Percentiles rank a stretch among this genome's conserved stretches.
These are phyloP conservation scores for Aspergillus piperis DNA, from an alignment of 2,329 filamentous ascomycete species.

Conservation along the genomic window DNA sequence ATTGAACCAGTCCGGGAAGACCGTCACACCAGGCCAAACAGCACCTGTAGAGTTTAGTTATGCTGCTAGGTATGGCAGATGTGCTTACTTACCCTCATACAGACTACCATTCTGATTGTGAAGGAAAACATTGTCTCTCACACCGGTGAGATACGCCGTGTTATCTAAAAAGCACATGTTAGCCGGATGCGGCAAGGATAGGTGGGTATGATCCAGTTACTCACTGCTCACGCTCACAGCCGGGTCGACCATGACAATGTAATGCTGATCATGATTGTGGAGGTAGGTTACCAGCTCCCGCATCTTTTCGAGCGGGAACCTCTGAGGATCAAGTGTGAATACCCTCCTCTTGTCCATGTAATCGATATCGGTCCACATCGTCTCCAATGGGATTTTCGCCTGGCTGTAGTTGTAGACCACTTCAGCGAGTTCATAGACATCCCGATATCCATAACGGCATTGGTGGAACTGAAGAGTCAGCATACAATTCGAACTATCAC, in stretches of 20 bases:
- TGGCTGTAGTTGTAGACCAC: slow-evolving; percentile 47
- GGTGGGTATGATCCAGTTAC: slow-evolving; percentile 2
- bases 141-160: slow-evolving; percentile 61
- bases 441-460: slow-evolving; percentile 64
- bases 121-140: slow-evolving; percentile 58
- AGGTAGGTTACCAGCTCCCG: slow-evolving; percentile 67
- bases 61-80: not conserved
- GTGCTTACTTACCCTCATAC: slow-evolving; percentile 44
- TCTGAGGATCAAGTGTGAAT: slow-evolving; percentile 43
- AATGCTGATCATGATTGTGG: slow-evolving; percentile 67
- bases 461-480: slow-evolving; percentile 51
- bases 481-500: not conserved
- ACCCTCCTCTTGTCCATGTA: slow-evolving; percentile 43
- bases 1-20: slow-evolving; percentile 77
- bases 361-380: slow-evolving; percentile 50
- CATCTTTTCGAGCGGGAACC: slow-evolving; percentile 51
- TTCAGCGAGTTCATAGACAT: slow-evolving; percentile 48
- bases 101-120: slow-evolving; percentile 56
- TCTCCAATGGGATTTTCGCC: slow-evolving; percentile 46
- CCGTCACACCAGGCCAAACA: slow-evolving; percentile 75
- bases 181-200: not conserved
- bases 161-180: slow-evolving; percentile 44
- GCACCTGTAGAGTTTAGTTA: slow-evolving; percentile 51
- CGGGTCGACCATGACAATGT: slow-evolving; percentile 75
- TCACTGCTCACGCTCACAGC: slow-evolving; percentile 44